Evolutionary conservation across 1,139 yeast species (phyloP), one percentile per base, ranked within the genome.

Genomic region (Pichia sp.): DNA sequence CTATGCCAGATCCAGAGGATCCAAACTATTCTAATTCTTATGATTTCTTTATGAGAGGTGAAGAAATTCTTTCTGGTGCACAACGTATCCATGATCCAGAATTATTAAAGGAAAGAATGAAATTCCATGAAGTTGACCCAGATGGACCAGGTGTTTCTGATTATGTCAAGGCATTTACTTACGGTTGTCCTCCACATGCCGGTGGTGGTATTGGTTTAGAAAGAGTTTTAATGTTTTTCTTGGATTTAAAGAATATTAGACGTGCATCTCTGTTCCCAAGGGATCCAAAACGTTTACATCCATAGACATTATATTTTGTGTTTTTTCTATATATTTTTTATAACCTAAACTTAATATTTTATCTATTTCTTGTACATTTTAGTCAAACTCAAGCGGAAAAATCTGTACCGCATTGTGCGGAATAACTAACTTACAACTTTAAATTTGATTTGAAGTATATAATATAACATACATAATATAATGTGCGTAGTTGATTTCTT

Each of bases 181-280:
- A 84, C 64, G 99, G 97, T 23, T 92, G 97, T 74, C 82, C 96
- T 54, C 98, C 99, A 41, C 99, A 92, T 60, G 99, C 96, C 26
- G 99, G 99, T 66, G 99, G 98, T 71, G 99, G 99, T 69, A 92
- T 92, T 65, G 99, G 99, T 59, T 73, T 92, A 56, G 99, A 92
- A 71, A 87, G 99, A 73, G 98, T 92, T 36, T 89, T 92, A 54
- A 92, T 92, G 97, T 92, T 92, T 78, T 92, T 78, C 80, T 77
- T 92, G 65, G 98, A 87, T 63, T 76, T 92, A 72, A 90, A 89
- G 73, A 94, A 92, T 70, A 92, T 92, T 59, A 87, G 99, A 70
- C 85, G 97, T 65, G 97, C 99, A 25, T 83, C 96, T 11, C 72
- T 92, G 64, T 92, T 92, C 92, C 99, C 99, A 64, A 86, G 99